phyloP scores from a whole-genome alignment of 2,329 filamentous ascomycete species.

The Chalaropsis thielavioides region DNA sequence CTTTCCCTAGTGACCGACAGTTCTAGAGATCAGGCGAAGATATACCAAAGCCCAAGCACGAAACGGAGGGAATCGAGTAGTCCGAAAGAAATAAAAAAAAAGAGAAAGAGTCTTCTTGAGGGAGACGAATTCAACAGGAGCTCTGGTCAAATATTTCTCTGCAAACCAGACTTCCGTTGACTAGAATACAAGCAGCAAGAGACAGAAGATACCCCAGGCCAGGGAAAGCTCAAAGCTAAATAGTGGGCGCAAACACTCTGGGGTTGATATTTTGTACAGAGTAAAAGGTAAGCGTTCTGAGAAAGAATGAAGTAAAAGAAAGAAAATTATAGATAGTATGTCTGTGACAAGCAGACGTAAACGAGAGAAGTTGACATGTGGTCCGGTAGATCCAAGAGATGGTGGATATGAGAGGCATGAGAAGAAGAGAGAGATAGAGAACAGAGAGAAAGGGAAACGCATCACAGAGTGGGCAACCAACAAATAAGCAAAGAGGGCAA shows the following conservation, averaged over 20 bases:
- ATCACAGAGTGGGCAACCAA: not conserved
- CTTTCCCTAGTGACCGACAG: too few species aligned
- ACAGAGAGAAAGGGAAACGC: not conserved
- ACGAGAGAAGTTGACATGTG: not conserved
- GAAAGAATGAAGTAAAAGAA: not conserved
- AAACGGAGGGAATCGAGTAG: too few species aligned
- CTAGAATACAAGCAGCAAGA: not conserved
- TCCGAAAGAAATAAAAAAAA: too few species aligned
- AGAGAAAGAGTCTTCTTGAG: too few species aligned
- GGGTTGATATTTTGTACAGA: not conserved
- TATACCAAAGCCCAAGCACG: too few species aligned
- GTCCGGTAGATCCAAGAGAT: not conserved
- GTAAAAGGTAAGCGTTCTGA: not conserved
- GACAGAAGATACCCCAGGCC: not conserved
- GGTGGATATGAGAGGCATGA: not conserved
- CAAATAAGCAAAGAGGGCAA: not conserved
- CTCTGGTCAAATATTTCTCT: too few species aligned
- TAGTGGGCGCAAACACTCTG: not conserved
- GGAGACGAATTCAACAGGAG: too few species aligned
- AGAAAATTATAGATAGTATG: not conserved
- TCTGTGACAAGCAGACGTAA: not conserved
- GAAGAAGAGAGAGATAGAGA: not conserved
- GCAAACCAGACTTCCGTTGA: too few species aligned
- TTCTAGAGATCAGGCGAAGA: too few species aligned
- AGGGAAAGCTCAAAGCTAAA: not conserved